Conservation (phyloP, 2,329 filamentous ascomycete genomes). For the Shiraia bambusicola region DNA sequence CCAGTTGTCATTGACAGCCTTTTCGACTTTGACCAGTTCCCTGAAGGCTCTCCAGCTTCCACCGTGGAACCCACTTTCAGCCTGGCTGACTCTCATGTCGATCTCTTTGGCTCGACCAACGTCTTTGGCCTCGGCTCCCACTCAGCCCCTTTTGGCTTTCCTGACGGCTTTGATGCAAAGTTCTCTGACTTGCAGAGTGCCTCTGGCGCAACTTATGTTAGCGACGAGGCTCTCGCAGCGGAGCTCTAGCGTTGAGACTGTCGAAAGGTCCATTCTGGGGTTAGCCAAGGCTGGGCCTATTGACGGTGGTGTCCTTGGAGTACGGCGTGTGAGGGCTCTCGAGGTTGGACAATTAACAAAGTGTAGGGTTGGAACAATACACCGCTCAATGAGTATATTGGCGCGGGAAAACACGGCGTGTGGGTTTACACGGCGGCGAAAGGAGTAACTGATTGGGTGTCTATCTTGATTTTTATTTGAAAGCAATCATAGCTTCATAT, state of each 20-base stretch:
- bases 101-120: constrained; percentile 37
- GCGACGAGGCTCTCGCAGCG: constrained; percentile 52
- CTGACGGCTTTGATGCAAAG: constrained; percentile 45
- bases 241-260: constrained; percentile 35
- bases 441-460: constrained; percentile 24
- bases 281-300: constrained; percentile 23
- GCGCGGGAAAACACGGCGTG: constrained; percentile 17
- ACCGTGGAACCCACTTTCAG: constrained; percentile 27
- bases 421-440: constrained; percentile 23
- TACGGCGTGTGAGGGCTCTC: constrained; percentile 31
- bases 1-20: constrained; percentile 37
- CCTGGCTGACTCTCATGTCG: constrained; percentile 36
- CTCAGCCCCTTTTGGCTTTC: constrained; percentile 38
- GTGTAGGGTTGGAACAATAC: constrained; percentile 28
- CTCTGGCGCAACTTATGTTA: constrained; percentile 51
- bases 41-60: constrained; percentile 26
- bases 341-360: constrained; percentile 30
- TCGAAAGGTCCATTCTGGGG: constrained; percentile 27
- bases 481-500: constrained; percentile 1
- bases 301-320: constrained; percentile 22
- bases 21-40: constrained; percentile 46
- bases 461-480: too few species aligned
- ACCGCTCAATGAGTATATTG: constrained; percentile 15
- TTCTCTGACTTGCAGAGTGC: constrained; percentile 48
- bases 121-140: constrained; percentile 33